phyloP scores from a whole-genome alignment of 1,284 basidiomycete genomes.

The Erythrobasidium hasegawianum region DNA sequence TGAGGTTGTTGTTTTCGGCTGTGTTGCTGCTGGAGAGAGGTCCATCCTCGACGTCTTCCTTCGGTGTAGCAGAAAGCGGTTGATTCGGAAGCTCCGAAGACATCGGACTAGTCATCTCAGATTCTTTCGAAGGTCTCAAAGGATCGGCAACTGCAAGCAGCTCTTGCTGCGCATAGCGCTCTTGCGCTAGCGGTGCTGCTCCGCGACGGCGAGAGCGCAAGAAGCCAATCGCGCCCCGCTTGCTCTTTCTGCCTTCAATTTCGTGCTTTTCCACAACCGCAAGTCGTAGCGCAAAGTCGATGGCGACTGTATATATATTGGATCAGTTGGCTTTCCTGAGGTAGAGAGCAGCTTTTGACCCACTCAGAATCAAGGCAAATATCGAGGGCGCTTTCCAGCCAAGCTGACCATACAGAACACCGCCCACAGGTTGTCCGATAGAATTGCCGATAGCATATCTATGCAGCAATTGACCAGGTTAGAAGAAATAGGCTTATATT shows the following conservation, averaged over 20 bases:
- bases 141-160: neutral
- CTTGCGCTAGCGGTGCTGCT: too few relatives aligned
- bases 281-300: conserved; percentile 23
- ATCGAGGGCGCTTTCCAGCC: conserved; percentile 33
- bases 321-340: too few relatives aligned
- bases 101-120: neutral
- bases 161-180: too few relatives aligned
- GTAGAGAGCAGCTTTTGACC: neutral
- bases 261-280: conserved; percentile 33
- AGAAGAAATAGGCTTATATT: neutral
- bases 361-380: conserved; percentile 26
- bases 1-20: neutral
- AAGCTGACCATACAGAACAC: conserved; percentile 31
- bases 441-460: conserved; percentile 13
- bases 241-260: conserved; percentile 6
- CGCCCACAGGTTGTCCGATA: conserved; percentile 29
- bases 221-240: neutral
- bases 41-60: neutral
- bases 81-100: neutral
- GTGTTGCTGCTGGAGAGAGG: neutral
- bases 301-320: conserved; percentile 24
- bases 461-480: neutral
- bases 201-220: neutral
- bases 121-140: neutral
- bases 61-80: neutral